Base-by-base conservation (phyloP, 768 basidiomycete species). In the Boletus insuetus region DNA sequence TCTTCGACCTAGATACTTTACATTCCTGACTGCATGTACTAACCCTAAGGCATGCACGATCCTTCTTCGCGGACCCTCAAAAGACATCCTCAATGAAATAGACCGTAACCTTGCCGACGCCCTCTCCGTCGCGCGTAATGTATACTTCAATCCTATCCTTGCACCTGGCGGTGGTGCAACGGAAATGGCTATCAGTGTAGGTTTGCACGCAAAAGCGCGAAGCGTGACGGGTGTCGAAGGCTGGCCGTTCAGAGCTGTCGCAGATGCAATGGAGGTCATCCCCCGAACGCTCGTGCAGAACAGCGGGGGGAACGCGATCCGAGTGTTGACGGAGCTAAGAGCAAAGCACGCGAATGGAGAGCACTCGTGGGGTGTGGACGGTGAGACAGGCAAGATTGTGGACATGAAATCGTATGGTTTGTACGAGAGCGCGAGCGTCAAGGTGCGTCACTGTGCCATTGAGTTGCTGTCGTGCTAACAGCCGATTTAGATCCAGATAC, bases 51-150 rank as follows among this genome's bases (percentile, higher is more conserved):
- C 96, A 1, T 98, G 97, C 81, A 98, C 96, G 12, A 94, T 98
- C 74, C 84, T 99, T 45, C 89, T 99, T 14, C 93, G 96, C 40
- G 95, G 97, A 2, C 97, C 97, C 0, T 96, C 94, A 3, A 99
- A 98, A 73, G 97, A 98, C 66, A 94, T 98, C 64, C 79, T 99
- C 46, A 97, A 98, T 72, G 97, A 98, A 75, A 92, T 98, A 62
- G 97, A 98, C 72, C 85, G 96, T 48, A 99, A 98, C 73, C 82
- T 98, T 31, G 93, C 94, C 2, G 97, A 99, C 64, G 97, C 96
- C 34, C 98, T 99, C 89, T 85, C 88, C 37, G 95, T 98, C 52
- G 96, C 96, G 3, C 86, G 96, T 24, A 99, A 98, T 66, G 95
- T 94, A 42, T 87, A 97, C 58, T 98, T 98, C 76, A 91, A 98